phyloP scores from a whole-genome alignment of 306 rosid species.

The Begonia masoniana region DNA sequence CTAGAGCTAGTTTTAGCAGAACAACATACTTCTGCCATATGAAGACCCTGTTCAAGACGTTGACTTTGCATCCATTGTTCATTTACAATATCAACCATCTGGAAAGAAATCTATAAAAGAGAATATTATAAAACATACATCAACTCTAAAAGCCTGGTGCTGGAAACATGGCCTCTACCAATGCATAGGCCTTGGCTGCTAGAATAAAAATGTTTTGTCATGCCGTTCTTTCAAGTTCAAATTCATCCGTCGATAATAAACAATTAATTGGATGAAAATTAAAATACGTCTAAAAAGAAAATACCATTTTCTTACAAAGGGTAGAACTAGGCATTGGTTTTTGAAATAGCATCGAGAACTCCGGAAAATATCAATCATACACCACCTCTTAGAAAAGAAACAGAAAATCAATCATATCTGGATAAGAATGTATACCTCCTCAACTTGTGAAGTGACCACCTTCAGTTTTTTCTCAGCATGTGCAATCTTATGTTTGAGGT shows the following conservation, averaged over 20 bases:
- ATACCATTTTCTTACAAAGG: too few relatives aligned
- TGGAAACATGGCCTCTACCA: too few relatives aligned
- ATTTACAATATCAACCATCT: conserved; percentile 60
- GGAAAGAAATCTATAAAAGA: conserved; percentile 18
- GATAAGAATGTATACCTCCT: conserved; percentile 31
- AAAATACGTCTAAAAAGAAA: too few relatives aligned
- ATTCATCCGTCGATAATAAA: not conserved
- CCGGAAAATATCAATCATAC: not conserved
- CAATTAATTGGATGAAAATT: too few relatives aligned
- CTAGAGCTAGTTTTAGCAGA: conserved; percentile 1
- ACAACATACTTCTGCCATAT: conserved; percentile 40
- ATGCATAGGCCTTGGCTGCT: not conserved
- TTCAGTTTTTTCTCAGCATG: conserved; percentile 44
- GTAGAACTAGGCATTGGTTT: not conserved
- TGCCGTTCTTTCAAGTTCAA: not conserved
- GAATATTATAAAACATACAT: too few relatives aligned
- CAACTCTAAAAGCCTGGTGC: too few relatives aligned
- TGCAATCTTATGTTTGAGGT: conserved; percentile 37
- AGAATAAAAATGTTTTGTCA: not conserved
- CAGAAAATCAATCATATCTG: not conserved
- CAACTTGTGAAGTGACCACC: conserved; percentile 37
- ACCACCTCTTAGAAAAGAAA: not conserved
- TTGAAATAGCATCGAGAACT: not conserved
- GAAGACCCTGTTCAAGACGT: conserved; percentile 96
- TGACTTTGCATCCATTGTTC: conserved; percentile 90